Base-by-base conservation (phyloP, 768 basidiomycete genomes). In the Tephrocybe sp. region DNA sequence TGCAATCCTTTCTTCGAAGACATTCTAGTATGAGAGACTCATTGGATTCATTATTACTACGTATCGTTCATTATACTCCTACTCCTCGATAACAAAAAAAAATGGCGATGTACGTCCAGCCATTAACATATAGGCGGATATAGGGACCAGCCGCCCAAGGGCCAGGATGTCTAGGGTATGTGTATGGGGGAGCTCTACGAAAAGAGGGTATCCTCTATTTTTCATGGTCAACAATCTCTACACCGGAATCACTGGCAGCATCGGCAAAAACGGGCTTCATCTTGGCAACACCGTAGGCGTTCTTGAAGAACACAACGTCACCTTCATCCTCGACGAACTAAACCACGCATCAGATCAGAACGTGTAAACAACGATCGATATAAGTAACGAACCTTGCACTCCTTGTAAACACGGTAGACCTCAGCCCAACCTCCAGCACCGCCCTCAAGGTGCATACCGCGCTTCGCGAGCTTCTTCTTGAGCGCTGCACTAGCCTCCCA, bases 321-420 rank as follows among this genome's bases (percentile, higher is more conserved):
- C 92, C 94, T 59, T 91, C 87, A 64, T 98, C 93, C 69, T 98
- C 96, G 41, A 99, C 89, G 66, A 93, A 98, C 83, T 83, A 19
- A 5, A 43, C 1, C 19, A 31, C 1, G 26, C 26, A 26, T 26
- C 4, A 26, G 26, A 26, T 26, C 7, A 26, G 26, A 26, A 26
- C 7, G 26, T 26, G 26, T 26, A 26, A 26, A 26, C 7, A 7
- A 26, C 7, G 26, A 26, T 26, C 7, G 26, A 26, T 26, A n/a
- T 4, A 45, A n/a, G 19, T 26, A 5, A 33, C 41, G 9, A 58
- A 83, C 82, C 74, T 87, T 89, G 87, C 91, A 93, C 60, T 84
- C 80, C 59, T 71, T 78, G 72, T 79, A 83, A 30, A 91, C 85
- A 39, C 90, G 84, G 68, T 86, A 83, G 30, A 90, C 74, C 70